Conservation (phyloP, 2,329 filamentous ascomycete genomes). For the Neopestalotiopsis sp. region DNA sequence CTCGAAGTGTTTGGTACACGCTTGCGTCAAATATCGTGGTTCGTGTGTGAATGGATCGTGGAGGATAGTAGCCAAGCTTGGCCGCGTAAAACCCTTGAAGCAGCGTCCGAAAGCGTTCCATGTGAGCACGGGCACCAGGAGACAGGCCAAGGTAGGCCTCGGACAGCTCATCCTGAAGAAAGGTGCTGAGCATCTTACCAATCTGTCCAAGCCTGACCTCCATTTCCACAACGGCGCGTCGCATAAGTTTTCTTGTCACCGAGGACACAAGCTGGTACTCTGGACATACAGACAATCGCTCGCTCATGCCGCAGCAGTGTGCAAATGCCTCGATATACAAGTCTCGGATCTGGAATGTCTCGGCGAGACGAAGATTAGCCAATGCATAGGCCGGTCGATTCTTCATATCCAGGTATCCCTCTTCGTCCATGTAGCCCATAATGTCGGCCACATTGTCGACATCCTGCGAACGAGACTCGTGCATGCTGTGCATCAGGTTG, state of each 20-base stretch:
- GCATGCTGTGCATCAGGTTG: conserved; percentile 68
- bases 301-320: conserved; percentile 81
- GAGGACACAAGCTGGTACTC: conserved; percentile 65
- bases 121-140: conserved; percentile 65
- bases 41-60: conserved; percentile 48
- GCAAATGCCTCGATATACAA: conserved; percentile 76
- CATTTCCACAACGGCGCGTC: conserved; percentile 67
- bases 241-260: conserved; percentile 69
- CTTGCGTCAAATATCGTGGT: conserved; percentile 60
- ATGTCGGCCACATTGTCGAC: conserved; percentile 67
- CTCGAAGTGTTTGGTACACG: conserved; percentile 65
- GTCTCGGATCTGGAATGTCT: conserved; percentile 66
- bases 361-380: conserved; percentile 71
- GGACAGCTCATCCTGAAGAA: conserved; percentile 75
- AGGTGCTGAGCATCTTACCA: conserved; percentile 64
- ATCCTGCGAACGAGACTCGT: conserved; percentile 60
- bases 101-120: conserved; percentile 75
- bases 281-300: conserved; percentile 58
- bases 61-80: conserved; percentile 76
- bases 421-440: conserved; percentile 68
- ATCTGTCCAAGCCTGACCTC: conserved; percentile 66
- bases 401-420: conserved; percentile 72
- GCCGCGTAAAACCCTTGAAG: conserved; percentile 69
- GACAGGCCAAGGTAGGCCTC: conserved; percentile 70
- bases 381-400: conserved; percentile 72